Evolutionary conservation across 1,284 basidiomycete species (phyloP).

Genomic region (Tilletiopsis washingtonensis): DNA sequence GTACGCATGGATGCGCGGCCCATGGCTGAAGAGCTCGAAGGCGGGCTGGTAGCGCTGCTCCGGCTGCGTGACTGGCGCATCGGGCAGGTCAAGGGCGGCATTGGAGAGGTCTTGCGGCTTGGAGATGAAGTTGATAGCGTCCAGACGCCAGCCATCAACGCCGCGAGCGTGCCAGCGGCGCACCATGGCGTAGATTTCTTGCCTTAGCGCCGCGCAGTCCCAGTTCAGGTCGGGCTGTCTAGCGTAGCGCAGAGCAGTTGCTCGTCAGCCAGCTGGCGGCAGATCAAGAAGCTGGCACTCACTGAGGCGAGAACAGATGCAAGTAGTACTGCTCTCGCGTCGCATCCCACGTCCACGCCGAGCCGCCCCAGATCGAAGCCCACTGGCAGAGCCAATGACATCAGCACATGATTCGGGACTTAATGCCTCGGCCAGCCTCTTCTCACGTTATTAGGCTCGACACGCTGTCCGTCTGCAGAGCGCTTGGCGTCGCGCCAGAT

Average conservation of each 20-base stretch:
- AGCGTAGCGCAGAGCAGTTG: too few species aligned
- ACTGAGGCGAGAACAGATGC: conserved; percentile 56
- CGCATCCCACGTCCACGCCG: conserved; percentile 67
- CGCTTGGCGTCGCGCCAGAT: conserved; percentile 63
- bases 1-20: conserved; percentile 57
- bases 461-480: conserved; percentile 50
- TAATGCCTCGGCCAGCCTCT: not conserved
- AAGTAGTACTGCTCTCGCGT: conserved; percentile 65
- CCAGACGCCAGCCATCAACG: conserved; percentile 61
- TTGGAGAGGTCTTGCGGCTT: conserved; percentile 14
- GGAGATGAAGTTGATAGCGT: conserved; percentile 38
- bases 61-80: conserved; percentile 49
- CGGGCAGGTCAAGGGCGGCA: conserved; percentile 31
- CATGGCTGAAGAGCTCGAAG: conserved; percentile 46
- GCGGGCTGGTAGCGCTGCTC: conserved; percentile 58
- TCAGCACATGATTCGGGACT: not conserved
- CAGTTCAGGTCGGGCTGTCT: conserved; percentile 75
- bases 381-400: not conserved
- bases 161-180: conserved; percentile 67
- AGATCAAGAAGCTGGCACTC: too few species aligned
- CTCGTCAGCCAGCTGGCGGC: too few species aligned
- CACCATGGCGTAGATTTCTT: conserved; percentile 56
- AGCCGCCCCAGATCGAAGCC: conserved; percentile 55
- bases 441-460: conserved; percentile 56
- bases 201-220: conserved; percentile 59